Evolutionary conservation across 768 basidiomycete genomes (phyloP), one percentile per base, ranked within the genome.

Genomic region (Saitozyma sp.): DNA sequence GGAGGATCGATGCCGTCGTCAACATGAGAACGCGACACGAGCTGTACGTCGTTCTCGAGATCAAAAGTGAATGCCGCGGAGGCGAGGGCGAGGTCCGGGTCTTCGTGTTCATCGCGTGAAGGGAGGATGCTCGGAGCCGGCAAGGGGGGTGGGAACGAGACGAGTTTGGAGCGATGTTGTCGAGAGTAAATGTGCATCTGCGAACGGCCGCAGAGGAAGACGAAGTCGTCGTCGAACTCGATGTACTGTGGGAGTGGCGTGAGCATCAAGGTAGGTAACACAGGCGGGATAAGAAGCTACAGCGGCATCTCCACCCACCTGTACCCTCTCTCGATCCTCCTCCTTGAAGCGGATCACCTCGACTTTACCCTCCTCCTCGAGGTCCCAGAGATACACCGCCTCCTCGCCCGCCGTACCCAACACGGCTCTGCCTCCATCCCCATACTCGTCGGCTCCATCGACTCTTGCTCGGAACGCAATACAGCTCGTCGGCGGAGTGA

Each of bases 211-310:
- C 70, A 72, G 39, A 72, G 16, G 50, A 72, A 75, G 41, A 75
- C 48, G 54, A 54, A 65, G 10, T 67, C 57, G 29, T 75, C 69
- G 59, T 75, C 74, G 48, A 75, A 69, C 50, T 75, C 74, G 58
- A 75, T 59, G 56, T 75, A 75, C 70, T 71, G 49, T 19, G 29
- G 16, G 14, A 16, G 16, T 11, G 16, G 39, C 16, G 20, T 57
- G 45, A 11, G 45, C 45, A 2, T 17, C 13, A 46, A 46, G 45
- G 3, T 3, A 46, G 45, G 45, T 3, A 9, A 17, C 42, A 9
- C 1, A 38, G 13, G 19, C 39, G 54, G 8, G 13, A 9, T 29
- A 37, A 52, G 45, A 3, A 3, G 14, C 17, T 7, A 6, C 39
- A 11, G 40, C 16, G n/a, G 19, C 38, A 9, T 8, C 14, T 8